Conservation (phyloP, 148 eudicot genomes). For the Chenopodium berlandieri region DNA sequence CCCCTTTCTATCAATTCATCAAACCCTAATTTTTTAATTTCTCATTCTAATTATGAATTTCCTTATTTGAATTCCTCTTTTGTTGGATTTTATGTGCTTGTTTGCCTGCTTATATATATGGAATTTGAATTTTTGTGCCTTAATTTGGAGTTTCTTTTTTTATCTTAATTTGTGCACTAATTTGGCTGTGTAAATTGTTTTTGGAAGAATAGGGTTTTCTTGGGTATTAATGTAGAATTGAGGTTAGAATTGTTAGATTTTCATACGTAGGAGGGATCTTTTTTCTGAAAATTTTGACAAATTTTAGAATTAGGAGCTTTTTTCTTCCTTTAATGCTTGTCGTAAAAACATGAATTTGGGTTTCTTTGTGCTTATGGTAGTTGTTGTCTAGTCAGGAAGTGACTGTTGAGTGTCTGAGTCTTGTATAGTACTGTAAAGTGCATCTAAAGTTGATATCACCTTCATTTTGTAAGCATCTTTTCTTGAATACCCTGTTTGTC, state of each 20-base stretch:
- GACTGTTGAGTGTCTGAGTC: neutral
- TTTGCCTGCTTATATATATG: no score
- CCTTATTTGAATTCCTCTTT: neutral
- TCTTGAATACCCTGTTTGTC: no score
- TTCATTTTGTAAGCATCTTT: no score
- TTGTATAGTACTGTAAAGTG: neutral
- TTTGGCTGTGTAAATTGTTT: neutral
- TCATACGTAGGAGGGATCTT: neutral
- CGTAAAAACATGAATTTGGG: no score
- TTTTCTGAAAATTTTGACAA: neutral
- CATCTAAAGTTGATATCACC: no score
- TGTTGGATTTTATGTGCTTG: neutral
- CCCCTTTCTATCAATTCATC: neutral
- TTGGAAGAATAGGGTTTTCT: neutral
- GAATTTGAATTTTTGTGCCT: neutral
- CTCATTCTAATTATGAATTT: neutral
- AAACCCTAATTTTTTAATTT: constrained; percentile 6
- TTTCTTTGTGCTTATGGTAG: neutral
- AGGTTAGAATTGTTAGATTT: no score
- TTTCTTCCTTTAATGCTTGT: neutral
- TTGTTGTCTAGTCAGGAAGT: neutral
- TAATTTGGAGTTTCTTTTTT: neutral
- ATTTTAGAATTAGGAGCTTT: neutral
- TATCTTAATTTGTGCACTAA: neutral
- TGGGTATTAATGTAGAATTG: no score